These are phyloP conservation scores for Acacia crassicarpa DNA, from an alignment of 306 rosid genomes.

Conservation along the genomic window DNA sequence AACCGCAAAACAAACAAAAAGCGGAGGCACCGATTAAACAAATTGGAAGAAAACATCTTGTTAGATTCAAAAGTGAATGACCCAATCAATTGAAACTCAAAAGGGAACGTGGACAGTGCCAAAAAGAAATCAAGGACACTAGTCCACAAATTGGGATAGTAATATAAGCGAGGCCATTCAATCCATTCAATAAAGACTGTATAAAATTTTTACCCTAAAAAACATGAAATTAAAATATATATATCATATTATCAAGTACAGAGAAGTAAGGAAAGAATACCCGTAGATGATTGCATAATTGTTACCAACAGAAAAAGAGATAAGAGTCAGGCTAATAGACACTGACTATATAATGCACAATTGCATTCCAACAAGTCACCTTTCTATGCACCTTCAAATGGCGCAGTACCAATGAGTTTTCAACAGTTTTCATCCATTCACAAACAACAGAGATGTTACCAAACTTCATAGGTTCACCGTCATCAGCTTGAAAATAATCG, in stretches of 20 bases:
- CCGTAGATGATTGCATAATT: neutral
- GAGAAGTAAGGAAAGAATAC: neutral
- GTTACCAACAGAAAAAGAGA: neutral
- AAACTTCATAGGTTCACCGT: constrained; percentile 82
- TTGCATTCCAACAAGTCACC: constrained; percentile 37
- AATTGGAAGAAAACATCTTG: neutral
- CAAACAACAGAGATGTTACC: constrained; percentile 64
- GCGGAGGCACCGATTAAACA: neutral
- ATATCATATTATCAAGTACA: neutral
- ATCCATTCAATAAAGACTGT: neutral
- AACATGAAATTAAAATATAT: no score
- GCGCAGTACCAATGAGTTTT: constrained; percentile 64
- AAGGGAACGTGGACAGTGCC: neutral
- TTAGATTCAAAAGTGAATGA: neutral
- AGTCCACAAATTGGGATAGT: neutral
- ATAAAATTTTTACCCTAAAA: neutral
- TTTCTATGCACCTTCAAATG: constrained; percentile 71
- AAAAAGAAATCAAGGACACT: neutral
- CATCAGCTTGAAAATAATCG: constrained; percentile 89
- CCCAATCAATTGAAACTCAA: neutral
- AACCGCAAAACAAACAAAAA: neutral
- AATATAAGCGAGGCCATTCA: neutral
- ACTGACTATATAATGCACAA: neutral
- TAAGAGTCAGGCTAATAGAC: neutral
- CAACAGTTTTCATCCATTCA: constrained; percentile 67